Percentiles rank a stretch among this genome's conserved stretches.
These are phyloP conservation scores for Acidiella bohemica DNA, from an alignment of 495 filamentous ascomycete species.

Conservation along the genomic window DNA sequence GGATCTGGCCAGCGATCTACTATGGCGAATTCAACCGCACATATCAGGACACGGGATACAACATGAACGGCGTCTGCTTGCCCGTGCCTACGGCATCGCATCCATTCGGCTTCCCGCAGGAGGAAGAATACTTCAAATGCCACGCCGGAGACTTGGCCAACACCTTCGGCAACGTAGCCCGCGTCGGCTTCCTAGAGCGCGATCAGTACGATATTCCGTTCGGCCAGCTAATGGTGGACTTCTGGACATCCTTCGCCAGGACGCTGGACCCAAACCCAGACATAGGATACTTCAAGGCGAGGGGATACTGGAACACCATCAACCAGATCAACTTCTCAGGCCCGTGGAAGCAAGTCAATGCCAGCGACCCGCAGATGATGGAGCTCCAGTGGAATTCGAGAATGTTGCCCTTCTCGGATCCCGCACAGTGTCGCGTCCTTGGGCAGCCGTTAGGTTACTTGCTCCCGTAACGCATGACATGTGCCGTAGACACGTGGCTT, in stretches of 20 bases:
- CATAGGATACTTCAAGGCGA: slow-evolving; percentile 13
- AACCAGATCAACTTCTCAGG: slow-evolving; percentile 13
- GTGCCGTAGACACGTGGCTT: too few species aligned
- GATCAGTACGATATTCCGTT: slow-evolving; percentile 20
- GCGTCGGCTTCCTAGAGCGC: slow-evolving; percentile 14
- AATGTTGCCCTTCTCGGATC: not conserved
- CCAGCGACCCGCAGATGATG: not conserved
- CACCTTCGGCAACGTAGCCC: slow-evolving; percentile 18
- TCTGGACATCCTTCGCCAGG: slow-evolving; percentile 19
- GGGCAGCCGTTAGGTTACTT: not conserved
- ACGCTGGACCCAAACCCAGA: slow-evolving; percentile 14
- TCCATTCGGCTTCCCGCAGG: slow-evolving; percentile 6
- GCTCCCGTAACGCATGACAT: not conserved
- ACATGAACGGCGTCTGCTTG: slow-evolving; percentile 14
- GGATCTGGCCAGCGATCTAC: slow-evolving; percentile 10
- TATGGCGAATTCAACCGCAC: slow-evolving; percentile 20
- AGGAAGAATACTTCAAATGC: slow-evolving; percentile 22
- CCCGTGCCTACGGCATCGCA: not conserved
- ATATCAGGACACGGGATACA: slow-evolving; percentile 18
- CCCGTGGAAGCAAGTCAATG: not conserved
- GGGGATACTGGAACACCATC: slow-evolving; percentile 15
- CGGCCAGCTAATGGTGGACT: slow-evolving; percentile 20
- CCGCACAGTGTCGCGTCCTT: not conserved
- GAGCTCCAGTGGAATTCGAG: not conserved
- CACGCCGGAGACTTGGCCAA: slow-evolving; percentile 19